A percentile compares a stretch with the other conserved stretches of the same genome.
Conservation (phyloP, 106 monocot species). For the Hemerocallis citrina region DNA sequence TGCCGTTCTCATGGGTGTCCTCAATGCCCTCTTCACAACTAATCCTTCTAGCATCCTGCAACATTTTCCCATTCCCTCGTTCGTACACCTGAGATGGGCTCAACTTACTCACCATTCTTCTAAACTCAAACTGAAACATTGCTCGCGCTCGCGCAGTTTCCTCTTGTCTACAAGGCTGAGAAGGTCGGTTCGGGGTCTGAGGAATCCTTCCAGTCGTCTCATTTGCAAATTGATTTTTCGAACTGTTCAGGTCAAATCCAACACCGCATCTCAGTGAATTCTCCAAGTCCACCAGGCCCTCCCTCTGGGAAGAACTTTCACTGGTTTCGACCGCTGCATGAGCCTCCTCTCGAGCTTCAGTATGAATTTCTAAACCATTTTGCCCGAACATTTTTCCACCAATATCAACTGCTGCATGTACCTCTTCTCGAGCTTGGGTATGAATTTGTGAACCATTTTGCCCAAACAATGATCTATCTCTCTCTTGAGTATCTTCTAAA, state of each 20-base stretch:
- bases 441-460: background rate
- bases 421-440: slow-evolving; percentile 2
- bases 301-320: slow-evolving; percentile 1
- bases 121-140: background rate
- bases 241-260: slow-evolving; percentile 15
- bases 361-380: background rate
- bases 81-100: background rate
- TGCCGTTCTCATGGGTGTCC: background rate
- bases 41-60: background rate
- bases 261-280: slow-evolving; percentile 1
- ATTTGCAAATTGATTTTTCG: background rate
- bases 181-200: background rate
- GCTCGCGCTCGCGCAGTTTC: background rate
- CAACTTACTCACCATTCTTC: background rate
- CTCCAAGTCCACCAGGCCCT: slow-evolving; percentile 8
- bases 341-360: slow-evolving; percentile 3
- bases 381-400: background rate
- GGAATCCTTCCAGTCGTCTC: background rate
- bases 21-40: background rate
- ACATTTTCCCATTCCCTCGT: too few relatives aligned
- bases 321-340: background rate
- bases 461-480: background rate
- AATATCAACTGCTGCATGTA: background rate
- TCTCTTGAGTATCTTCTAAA: slow-evolving; percentile 10
- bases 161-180: background rate